Evolutionary conservation across 768 basidiomycete species (phyloP).

Genomic region (Suillus ampliporus): DNA sequence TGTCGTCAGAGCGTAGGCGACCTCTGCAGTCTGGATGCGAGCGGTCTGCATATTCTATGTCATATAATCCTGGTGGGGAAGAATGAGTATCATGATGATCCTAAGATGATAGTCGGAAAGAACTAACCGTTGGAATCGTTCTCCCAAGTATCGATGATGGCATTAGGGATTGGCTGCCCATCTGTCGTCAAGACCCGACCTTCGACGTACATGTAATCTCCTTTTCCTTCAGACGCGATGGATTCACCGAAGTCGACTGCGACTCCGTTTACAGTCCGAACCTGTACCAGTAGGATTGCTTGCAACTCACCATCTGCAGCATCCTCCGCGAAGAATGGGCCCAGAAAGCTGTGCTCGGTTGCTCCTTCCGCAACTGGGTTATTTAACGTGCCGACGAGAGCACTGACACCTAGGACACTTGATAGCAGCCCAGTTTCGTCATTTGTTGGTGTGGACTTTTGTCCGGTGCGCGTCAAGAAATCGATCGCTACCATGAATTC

Average conservation of each 20-base stretch:
- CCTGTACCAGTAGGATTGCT: neutral
- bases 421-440: constrained; percentile 87
- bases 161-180: constrained; percentile 66
- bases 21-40: constrained; percentile 75
- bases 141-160: constrained; percentile 82
- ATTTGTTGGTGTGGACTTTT: constrained; percentile 76
- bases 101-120: constrained; percentile 40
- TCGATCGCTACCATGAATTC: constrained; percentile 86
- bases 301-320: constrained; percentile 63
- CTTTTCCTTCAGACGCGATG: constrained; percentile 88
- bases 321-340: constrained; percentile 83
- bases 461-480: constrained; percentile 76
- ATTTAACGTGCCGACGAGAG: constrained; percentile 77
- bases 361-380: constrained; percentile 64
- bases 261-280: neutral
- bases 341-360: constrained; percentile 78
- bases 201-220: constrained; percentile 81
- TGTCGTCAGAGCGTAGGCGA: constrained; percentile 57
- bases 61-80: constrained; percentile 35
- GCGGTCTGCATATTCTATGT: constrained; percentile 60
- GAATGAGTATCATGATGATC: constrained; percentile 3
- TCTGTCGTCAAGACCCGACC: constrained; percentile 64
- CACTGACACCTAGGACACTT: constrained; percentile 77
- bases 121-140: constrained; percentile 63
- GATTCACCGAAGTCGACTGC: constrained; percentile 71